Percentiles rank a stretch among this genome's conserved stretches.
Conservation (phyloP, 331 rosid species). For the Quercus tomentella region DNA sequence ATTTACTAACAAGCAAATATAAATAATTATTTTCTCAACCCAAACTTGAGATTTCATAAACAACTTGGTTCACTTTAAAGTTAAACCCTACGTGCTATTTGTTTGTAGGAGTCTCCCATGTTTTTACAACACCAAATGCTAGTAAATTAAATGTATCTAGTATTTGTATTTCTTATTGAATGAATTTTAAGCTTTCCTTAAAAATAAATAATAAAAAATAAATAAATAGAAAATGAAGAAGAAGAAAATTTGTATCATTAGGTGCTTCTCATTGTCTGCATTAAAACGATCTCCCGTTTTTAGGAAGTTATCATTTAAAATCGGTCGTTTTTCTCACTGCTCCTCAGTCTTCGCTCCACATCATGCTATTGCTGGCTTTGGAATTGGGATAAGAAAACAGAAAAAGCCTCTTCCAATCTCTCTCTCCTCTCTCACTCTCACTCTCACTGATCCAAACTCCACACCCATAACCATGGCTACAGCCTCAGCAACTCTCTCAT, state of each 20-base stretch:
- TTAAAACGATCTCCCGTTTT: not conserved
- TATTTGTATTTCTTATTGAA: too few species aligned
- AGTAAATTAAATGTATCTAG: too few species aligned
- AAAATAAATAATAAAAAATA: too few species aligned
- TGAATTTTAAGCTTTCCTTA: too few species aligned
- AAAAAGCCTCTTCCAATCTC: not conserved
- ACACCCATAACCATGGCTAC: slow-evolving; percentile 39
- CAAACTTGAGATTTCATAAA: too few species aligned
- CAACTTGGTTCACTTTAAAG: too few species aligned
- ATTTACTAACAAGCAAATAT: too few species aligned
- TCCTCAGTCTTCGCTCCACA: not conserved
- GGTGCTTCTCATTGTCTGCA: too few species aligned
- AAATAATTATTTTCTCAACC: too few species aligned
- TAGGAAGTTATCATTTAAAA: not conserved
- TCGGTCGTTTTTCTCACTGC: not conserved
- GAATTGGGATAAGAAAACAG: slow-evolving; percentile 27
- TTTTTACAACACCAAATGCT: too few species aligned
- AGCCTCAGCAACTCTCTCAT: slow-evolving; percentile 39
- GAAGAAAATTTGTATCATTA: not conserved
- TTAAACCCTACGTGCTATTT: too few species aligned
- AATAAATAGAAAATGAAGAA: not conserved
- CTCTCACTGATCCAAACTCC: slow-evolving; percentile 9
- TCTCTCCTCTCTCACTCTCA: not conserved
- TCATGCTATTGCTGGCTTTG: not conserved
- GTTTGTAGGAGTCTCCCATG: too few species aligned